A percentile compares a stretch with the other conserved stretches of the same genome.
Conservation (phyloP, 306 rosid genomes). For the Ziziphus jujuba region DNA sequence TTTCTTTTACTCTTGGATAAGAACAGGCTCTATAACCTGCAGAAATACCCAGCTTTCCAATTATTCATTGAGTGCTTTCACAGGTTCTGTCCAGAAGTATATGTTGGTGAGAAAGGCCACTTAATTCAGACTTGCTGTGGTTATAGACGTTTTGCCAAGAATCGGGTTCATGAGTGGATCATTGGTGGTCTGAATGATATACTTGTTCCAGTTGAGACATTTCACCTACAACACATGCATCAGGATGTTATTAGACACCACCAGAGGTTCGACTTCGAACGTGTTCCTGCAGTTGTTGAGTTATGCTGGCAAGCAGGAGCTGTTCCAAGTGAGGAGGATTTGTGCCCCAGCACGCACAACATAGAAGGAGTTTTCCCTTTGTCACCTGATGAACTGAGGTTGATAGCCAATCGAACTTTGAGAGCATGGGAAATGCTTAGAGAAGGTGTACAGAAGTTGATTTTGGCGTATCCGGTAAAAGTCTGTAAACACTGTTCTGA, state of each 20-base stretch:
- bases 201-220: conserved; percentile 73
- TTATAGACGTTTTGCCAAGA: conserved; percentile 56
- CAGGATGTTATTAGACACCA: conserved; percentile 67
- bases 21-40: background rate
- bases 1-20: background rate
- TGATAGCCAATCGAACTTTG: conserved; percentile 54
- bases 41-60: background rate
- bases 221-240: conserved; percentile 68
- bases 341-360: conserved; percentile 33
- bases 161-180: conserved; percentile 72
- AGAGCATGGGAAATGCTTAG: conserved; percentile 76
- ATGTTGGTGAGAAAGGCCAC: conserved; percentile 70
- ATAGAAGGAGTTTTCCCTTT: conserved; percentile 34
- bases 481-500: conserved; percentile 84
- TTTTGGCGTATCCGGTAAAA: conserved; percentile 73
- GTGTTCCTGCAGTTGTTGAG: conserved; percentile 83
- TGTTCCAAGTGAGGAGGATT: conserved; percentile 36
- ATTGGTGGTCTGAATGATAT: conserved; percentile 63
- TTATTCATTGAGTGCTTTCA: conserved; percentile 17
- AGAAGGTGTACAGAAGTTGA: conserved; percentile 65
- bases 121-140: conserved; percentile 73
- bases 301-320: conserved; percentile 90
- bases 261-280: conserved; percentile 79
- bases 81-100: conserved; percentile 84
- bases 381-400: conserved; percentile 43